Evolutionary conservation across 148 eudicot genomes (phyloP).

Genomic region (Silene latifolia): DNA sequence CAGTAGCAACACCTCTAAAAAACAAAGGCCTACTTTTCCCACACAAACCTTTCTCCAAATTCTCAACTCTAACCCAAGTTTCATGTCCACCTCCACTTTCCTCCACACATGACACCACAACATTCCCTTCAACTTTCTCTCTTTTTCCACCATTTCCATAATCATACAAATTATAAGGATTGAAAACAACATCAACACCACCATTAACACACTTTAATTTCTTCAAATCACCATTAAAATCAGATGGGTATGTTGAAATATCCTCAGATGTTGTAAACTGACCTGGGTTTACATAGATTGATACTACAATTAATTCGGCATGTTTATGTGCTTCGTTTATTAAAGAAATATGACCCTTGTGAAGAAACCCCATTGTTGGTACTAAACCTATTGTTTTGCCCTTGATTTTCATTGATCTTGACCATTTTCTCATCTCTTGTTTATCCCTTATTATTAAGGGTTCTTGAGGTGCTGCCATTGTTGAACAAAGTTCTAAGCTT

Average conservation of each 20-base stretch:
- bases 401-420: conserved; percentile 55
- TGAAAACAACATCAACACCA: conserved; percentile 78
- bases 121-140: conserved; percentile 16
- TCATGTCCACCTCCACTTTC: conserved; percentile 58
- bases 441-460: conserved; percentile 63
- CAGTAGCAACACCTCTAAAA: conserved; percentile 88
- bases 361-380: conserved; percentile 98
- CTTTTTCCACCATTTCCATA: conserved; percentile 35
- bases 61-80: conserved; percentile 83
- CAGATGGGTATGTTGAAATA: conserved; percentile 79
- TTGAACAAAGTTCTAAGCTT: background rate
- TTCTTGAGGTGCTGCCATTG: conserved; percentile 44
- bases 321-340: conserved; percentile 49
- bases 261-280: conserved; percentile 80
- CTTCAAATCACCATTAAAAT: conserved; percentile 63
- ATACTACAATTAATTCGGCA: conserved; percentile 58
- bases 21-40: conserved; percentile 90
- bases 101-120: conserved; percentile 57
- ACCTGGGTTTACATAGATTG: conserved; percentile 89
- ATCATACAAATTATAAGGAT: conserved; percentile 76
- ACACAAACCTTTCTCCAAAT: conserved; percentile 81
- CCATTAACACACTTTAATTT: conserved; percentile 56
- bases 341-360: conserved; percentile 76
- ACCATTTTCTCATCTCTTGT: conserved; percentile 71
- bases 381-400: conserved; percentile 69